These are phyloP conservation scores for Cenococcum geophilum DNA, from an alignment of 495 filamentous ascomycete genomes.

Conservation along the genomic window DNA sequence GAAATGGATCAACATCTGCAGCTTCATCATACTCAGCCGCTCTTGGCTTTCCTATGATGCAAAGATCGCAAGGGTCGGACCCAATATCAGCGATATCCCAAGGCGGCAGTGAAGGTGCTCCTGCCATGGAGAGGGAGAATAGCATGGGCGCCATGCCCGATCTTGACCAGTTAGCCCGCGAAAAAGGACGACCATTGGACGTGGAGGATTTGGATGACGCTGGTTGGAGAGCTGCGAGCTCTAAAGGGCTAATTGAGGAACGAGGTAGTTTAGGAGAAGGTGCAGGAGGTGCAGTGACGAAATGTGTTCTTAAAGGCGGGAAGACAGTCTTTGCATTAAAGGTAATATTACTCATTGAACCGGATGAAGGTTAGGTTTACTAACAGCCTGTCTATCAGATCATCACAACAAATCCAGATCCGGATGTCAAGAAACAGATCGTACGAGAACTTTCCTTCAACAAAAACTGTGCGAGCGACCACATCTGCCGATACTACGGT, in stretches of 20 bases:
- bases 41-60: constrained; percentile 58
- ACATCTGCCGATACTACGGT: constrained; percentile 96
- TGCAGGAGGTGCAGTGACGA: constrained; percentile 90
- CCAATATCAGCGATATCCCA: constrained; percentile 79
- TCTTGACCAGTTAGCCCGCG: constrained; percentile 66
- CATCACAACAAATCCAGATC: constrained; percentile 95
- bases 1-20: constrained; percentile 72
- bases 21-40: constrained; percentile 70
- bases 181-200: constrained; percentile 75
- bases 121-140: constrained; percentile 68
- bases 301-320: constrained; percentile 77
- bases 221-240: constrained; percentile 87
- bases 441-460: constrained; percentile 93
- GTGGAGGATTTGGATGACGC: constrained; percentile 93
- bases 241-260: constrained; percentile 79
- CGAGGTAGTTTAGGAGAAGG: constrained; percentile 89
- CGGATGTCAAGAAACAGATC: constrained; percentile 96
- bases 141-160: constrained; percentile 61
- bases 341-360: constrained; percentile 47
- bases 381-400: constrained; percentile 51
- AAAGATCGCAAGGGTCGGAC: constrained; percentile 63
- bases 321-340: constrained; percentile 96
- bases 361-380: constrained; percentile 14
- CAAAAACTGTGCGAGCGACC: constrained; percentile 86
- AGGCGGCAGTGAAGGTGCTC: constrained; percentile 50